These are phyloP conservation scores for Clarireedia monteithiana DNA, from an alignment of 2,329 filamentous ascomycete species.

Conservation along the genomic window DNA sequence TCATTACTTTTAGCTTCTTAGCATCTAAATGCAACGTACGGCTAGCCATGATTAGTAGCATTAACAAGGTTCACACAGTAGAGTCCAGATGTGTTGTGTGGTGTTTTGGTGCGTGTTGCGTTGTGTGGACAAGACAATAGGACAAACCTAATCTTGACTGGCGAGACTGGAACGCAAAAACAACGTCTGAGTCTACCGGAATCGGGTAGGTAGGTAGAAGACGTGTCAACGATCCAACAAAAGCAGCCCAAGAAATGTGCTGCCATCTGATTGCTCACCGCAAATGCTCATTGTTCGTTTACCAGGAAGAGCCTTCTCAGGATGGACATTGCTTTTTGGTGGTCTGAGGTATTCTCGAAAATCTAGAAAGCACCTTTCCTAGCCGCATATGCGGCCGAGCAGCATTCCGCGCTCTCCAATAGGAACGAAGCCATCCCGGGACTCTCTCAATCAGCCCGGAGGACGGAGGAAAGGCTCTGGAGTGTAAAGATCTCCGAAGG, in stretches of 20 bases:
- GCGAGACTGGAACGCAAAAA: neutral
- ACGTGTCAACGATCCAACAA: neutral
- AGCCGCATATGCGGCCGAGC: constrained; percentile 5
- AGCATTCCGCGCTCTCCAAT: constrained; percentile 4
- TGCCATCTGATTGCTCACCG: constrained; percentile 7
- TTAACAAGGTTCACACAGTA: neutral
- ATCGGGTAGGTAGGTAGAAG: neutral
- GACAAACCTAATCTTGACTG: neutral
- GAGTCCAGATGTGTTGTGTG: neutral
- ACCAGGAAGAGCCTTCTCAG: constrained; percentile 3
- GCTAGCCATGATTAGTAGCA: neutral
- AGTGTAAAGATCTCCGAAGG: constrained; percentile 6
- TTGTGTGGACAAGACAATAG: neutral
- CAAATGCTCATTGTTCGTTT: neutral
- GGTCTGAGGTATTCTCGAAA: neutral
- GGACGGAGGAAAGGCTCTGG: neutral
- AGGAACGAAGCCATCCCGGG: constrained; percentile 1
- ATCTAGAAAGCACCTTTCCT: neutral
- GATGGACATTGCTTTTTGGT: constrained; percentile 2
- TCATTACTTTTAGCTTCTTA: neutral
- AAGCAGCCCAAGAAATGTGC: neutral
- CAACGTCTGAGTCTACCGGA: neutral
- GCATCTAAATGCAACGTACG: neutral
- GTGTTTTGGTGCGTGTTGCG: neutral
- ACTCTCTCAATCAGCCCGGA: neutral